Percentiles rank a stretch among this genome's conserved stretches.
These are phyloP conservation scores for Diphasiastrum complanatum DNA, from an alignment of 83 land plant genomes.

Conservation along the genomic window DNA sequence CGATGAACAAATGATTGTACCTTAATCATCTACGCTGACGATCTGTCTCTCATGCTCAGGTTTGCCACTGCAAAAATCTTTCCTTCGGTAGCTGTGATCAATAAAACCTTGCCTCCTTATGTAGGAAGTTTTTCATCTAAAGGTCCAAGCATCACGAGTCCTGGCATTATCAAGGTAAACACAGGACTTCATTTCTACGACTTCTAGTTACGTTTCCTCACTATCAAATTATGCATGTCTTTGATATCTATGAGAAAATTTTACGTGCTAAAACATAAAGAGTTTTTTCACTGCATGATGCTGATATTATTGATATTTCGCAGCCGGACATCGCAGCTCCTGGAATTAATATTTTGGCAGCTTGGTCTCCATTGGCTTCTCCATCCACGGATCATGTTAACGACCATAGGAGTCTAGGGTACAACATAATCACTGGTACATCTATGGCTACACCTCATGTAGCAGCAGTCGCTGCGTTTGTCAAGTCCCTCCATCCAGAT, in stretches of 20 bases:
- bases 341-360: conserved; percentile 44
- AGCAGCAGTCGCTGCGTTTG: conserved; percentile 35
- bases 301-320: background rate
- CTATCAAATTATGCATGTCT: too few species aligned
- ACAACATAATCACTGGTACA: conserved; percentile 39
- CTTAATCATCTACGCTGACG: conserved; percentile 22
- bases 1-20: conserved; percentile 22
- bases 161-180: conserved; percentile 38
- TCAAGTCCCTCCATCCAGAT: conserved; percentile 31
- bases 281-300: too few species aligned
- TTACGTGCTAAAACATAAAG: too few species aligned
- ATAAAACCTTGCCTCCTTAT: conserved; percentile 31
- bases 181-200: background rate
- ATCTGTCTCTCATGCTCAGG: conserved; percentile 11
- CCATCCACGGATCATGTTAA: background rate
- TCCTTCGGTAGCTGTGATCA: background rate
- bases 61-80: conserved; percentile 30
- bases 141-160: conserved; percentile 36
- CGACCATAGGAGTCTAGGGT: conserved; percentile 27
- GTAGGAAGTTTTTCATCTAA: conserved; percentile 38
- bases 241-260: too few species aligned
- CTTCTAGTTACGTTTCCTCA: too few species aligned
- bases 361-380: conserved; percentile 44
- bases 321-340: conserved; percentile 53
- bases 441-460: conserved; percentile 49